Conservation (phyloP, 805 yeast species). For the Candida multigemmis region DNA sequence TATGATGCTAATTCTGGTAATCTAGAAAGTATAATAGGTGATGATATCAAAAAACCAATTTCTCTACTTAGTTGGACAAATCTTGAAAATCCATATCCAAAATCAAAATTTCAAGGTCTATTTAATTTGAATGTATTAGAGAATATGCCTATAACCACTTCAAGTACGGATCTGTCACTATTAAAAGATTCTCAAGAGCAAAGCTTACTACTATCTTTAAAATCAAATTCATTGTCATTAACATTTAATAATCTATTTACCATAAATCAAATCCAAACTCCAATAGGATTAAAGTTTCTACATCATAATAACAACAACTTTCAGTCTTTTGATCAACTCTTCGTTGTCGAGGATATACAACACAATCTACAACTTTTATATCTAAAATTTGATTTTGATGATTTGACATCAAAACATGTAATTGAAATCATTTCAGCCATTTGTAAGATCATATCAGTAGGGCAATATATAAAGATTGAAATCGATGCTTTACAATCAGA, state of each 20-base stretch:
- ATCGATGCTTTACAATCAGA: constrained; percentile 10
- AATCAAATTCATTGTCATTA: no score
- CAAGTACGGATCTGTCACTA: no score
- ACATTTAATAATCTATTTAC: constrained; percentile 23
- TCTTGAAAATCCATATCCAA: constrained; percentile 1
- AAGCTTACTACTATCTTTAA: no score
- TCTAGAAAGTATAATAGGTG: no score
- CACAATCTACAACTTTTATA: constrained; percentile 6
- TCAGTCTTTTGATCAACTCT: constrained; percentile 17
- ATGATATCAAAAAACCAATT: no score
- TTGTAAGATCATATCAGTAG: constrained; percentile 16
- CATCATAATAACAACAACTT: constrained; percentile 14
- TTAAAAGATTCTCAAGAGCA: no score
- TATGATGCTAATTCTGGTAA: constrained; percentile 39
- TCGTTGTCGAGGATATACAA: constrained; percentile 11
- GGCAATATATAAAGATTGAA: constrained; percentile 14
- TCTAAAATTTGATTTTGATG: constrained; percentile 7
- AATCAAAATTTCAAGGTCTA: constrained; percentile 10
- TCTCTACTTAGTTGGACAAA: constrained; percentile 12
- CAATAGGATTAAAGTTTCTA: constrained; percentile 7
- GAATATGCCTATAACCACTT: constrained; percentile 29
- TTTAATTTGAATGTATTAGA: constrained; percentile 17
- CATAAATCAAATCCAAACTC: constrained; percentile 14
- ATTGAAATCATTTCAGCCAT: constrained; percentile 12
- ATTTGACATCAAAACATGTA: constrained; percentile 6